Base-by-base conservation (phyloP, 495 filamentous ascomycete species). In the Lineolata rhizophorae region DNA sequence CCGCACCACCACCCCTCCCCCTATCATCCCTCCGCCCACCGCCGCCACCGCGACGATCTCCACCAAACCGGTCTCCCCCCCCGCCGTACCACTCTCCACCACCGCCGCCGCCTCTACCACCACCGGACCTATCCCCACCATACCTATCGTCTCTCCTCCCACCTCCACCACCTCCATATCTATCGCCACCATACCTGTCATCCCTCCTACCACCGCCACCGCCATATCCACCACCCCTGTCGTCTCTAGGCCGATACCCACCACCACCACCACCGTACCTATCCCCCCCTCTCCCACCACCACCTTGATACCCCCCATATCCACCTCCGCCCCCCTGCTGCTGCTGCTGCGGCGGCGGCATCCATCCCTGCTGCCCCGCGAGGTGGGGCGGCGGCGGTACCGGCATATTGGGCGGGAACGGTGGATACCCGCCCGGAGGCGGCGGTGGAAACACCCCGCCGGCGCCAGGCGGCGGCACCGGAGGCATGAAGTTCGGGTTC, bases 191-290 rank as follows among this genome's bases (percentile, higher is more conserved):
- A 8, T 18, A 13, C 14, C 28, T 16, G 5, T 16, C 28, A 6
- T 30, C 6, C 6, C 28, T 8, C 16, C 14, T 5, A 13, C 28
- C 30, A 21, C 18, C 8, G 19, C 30, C 15, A 32, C 18, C 18
- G 30, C 18, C 18, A 18, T 22, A 19, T 8, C 30, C 30, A 5
- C 35, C 35, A 24, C 33, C 33, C 6, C 29, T 29, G 14, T 24
- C 17, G 6, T 12, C 17, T 14, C 29, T 11, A 17, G 22, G 13
- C 8, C 18, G 30, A 32, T 38, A 35, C 12, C 25, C 18, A 36
- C 20, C 34, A 27, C 34, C 34, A 10, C 34, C 36, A 36, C 15
- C 5, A 38, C 31, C 35, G n/a, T 12, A 29, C 16, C 24, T 18
- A 16, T 30, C 14, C 16, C 27, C 6, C 5, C 16, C 8, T 16